Evolutionary conservation across 2,329 filamentous ascomycete species (phyloP).

Genomic region (Thielaviopsis punctulata): DNA sequence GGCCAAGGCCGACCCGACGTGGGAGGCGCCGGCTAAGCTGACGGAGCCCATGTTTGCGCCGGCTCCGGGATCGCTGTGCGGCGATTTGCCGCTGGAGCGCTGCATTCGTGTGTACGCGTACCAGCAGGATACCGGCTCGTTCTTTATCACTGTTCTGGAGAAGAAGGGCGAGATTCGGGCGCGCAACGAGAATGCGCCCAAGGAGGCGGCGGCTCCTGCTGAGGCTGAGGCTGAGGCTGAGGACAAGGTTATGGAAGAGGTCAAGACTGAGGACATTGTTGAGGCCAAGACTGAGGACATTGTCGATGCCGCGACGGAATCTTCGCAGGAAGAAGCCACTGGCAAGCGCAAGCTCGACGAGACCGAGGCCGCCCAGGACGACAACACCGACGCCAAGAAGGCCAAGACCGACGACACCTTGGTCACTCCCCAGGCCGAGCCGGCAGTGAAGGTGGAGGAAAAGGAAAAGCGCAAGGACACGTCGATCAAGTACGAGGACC

Average conservation of each 20-base stretch:
- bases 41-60: constrained; percentile 70
- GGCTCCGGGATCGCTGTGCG: constrained; percentile 33
- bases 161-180: constrained; percentile 77
- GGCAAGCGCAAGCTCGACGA: constrained; percentile 22
- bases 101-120: constrained; percentile 94
- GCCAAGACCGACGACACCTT: constrained; percentile 12
- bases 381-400: constrained; percentile 22
- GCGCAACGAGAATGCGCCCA: constrained; percentile 46
- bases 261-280: not conserved
- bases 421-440: not conserved
- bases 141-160: constrained; percentile 91
- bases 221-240: not conserved
- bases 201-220: constrained; percentile 20
- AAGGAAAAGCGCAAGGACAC: constrained; percentile 24
- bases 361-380: constrained; percentile 20
- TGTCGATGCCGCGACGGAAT: constrained; percentile 17
- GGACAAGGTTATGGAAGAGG: too few species aligned
- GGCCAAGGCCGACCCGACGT: constrained; percentile 37
- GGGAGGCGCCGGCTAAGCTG: constrained; percentile 47
- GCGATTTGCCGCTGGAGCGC: constrained; percentile 61
- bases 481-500: constrained; percentile 49
- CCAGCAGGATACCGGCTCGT: constrained; percentile 87
- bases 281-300: constrained; percentile 17
- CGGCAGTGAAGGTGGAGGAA: not conserved
- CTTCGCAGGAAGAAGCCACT: constrained; percentile 15